Base-by-base conservation (phyloP, 2,329 filamentous ascomycete species). In the Geosmithia morbida region DNA sequence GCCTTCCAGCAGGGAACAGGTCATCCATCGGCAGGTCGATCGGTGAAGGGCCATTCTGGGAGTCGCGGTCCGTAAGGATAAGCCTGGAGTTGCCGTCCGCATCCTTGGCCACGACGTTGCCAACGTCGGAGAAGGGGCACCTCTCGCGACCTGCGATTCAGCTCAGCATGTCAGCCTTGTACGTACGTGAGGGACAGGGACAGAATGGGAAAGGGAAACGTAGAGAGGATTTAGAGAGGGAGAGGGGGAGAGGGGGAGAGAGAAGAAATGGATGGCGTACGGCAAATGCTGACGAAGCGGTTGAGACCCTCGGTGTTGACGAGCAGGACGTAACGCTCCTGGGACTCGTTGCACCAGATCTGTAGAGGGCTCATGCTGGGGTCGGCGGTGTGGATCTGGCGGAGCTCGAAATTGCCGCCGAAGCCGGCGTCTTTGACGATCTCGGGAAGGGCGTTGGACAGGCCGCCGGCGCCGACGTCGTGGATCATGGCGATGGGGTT, bases 401-500 rank as follows among this genome's bases (percentile, higher is more conserved):
- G 81, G n/a, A 98, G 74, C 64, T 98, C 90, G 54, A 98, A 97
- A 43, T 79, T 83, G 46, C 89, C 92, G 48, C 92, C 92, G 47
- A 87, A 83, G 1, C 87, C 87, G 44, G 90, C 88, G 62, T 98
- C 92, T 56, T 94, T 85, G 41, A 94, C 88, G 44, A 96, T 72
- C 61, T 95, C 88, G 8, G 90, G 88, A 16, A 96, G 71, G 33
- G 88, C 89, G 53, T 78, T 79, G 11, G 71, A 74, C 18, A 75
- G 69, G 50, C 92, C 92, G 57, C 92, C 92, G 46, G 92, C 92
- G 51, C 92, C 92, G 43, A 98, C 92, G 60, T 98, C 92, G 62
- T 98, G 92, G 53, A 98, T 97, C 68, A 97, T 90, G 48, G 87
- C 83, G 55, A 98, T 97, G 0, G 92, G 92, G 60, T 85, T 97